Conservation (phyloP, 257 asterid species). For the Salvia hispanica region DNA sequence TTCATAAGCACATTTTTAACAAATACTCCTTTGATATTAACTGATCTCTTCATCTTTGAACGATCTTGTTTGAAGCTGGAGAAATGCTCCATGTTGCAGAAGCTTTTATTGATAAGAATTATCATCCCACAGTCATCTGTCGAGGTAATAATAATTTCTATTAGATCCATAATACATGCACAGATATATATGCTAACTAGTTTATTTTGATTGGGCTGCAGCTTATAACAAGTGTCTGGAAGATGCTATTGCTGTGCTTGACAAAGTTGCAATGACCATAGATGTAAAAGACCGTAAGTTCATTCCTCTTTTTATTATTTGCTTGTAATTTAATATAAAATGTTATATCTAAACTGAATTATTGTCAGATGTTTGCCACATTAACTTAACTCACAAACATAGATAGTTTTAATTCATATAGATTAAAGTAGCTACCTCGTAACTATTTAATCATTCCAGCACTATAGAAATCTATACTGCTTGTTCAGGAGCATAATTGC, state of each 20-base stretch:
- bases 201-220: slow-evolving; percentile 37
- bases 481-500: background rate
- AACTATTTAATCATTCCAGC: background rate
- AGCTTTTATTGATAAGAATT: slow-evolving; percentile 87
- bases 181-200: slow-evolving; percentile 22
- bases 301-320: background rate
- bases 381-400: background rate
- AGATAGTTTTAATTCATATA: slow-evolving; percentile 11
- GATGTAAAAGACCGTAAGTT: slow-evolving; percentile 90
- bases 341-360: background rate
- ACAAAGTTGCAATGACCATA: slow-evolving; percentile 81
- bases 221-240: slow-evolving; percentile 93
- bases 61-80: slow-evolving; percentile 65
- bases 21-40: background rate
- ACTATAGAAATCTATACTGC: background rate
- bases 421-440: slow-evolving; percentile 5
- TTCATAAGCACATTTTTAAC: background rate
- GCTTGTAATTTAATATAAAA: background rate
- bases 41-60: slow-evolving; percentile 22
- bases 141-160: slow-evolving; percentile 54
- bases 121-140: slow-evolving; percentile 92
- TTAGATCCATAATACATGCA: background rate
- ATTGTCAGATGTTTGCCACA: slow-evolving; percentile 3
- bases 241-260: slow-evolving; percentile 82
- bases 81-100: slow-evolving; percentile 99